Conservation (phyloP, 2,329 filamentous ascomycete species). For the Venturia oleaginea region DNA sequence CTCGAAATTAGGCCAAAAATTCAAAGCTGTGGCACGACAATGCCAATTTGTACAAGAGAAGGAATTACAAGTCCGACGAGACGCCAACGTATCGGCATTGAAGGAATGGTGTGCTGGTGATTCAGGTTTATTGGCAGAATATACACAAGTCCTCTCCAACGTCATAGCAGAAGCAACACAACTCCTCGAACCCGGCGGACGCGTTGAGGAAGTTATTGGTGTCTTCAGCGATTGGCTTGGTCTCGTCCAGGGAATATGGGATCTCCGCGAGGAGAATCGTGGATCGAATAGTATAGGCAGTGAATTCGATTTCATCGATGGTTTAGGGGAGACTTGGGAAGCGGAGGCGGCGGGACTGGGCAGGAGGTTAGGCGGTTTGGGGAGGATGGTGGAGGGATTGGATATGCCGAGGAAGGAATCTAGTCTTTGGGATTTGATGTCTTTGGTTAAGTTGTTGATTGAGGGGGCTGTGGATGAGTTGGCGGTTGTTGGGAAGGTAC, state of each 20-base stretch:
- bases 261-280: constrained; percentile 14
- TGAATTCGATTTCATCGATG: constrained; percentile 10
- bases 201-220: constrained; percentile 23
- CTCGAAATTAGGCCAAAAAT: constrained; percentile 22
- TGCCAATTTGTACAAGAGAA: constrained; percentile 27
- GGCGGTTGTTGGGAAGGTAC: constrained; percentile 25
- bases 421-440: constrained; percentile 28
- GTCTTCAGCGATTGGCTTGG: constrained; percentile 27
- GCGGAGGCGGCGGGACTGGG: constrained; percentile 26
- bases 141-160: constrained; percentile 27
- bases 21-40: constrained; percentile 29
- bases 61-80: constrained; percentile 28
- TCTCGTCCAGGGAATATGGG: constrained; percentile 24
- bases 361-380: constrained; percentile 26
- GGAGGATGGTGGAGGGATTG: constrained; percentile 25
- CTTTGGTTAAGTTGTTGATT: constrained; percentile 24
- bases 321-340: constrained; percentile 21
- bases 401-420: constrained; percentile 17
- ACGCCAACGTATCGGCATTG: constrained; percentile 28
- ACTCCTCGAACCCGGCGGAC: constrained; percentile 24
- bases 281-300: background rate
- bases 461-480: constrained; percentile 27
- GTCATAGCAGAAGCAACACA: constrained; percentile 29
- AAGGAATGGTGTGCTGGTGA: constrained; percentile 26
- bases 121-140: constrained; percentile 23